These are phyloP conservation scores for Aspergillus costaricaensis DNA, from an alignment of 2,329 filamentous ascomycete genomes.

Conservation along the genomic window DNA sequence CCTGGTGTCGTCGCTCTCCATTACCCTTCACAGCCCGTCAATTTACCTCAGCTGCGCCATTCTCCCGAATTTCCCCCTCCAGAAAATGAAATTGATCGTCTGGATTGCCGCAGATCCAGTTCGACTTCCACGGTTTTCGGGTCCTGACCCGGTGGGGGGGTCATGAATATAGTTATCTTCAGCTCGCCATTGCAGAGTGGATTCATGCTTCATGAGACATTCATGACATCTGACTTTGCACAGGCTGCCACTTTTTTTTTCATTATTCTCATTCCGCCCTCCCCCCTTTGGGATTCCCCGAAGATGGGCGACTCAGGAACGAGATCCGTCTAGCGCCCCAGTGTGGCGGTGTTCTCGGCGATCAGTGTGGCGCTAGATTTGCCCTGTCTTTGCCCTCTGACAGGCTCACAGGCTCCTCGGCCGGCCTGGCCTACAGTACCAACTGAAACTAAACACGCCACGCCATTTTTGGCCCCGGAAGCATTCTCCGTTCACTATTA, in stretches of 20 bases:
- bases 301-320: neutral
- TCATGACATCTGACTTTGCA: neutral
- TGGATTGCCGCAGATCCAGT: neutral
- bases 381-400: neutral
- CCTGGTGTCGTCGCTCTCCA: neutral
- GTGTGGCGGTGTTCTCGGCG: neutral
- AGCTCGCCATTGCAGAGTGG: slow-evolving; percentile 1
- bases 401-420: neutral
- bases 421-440: neutral
- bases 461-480: neutral
- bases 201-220: neutral
- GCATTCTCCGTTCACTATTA: neutral
- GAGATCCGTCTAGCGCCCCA: neutral
- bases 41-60: neutral
- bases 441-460: neutral
- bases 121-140: neutral
- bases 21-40: neutral
- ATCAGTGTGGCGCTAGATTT: neutral
- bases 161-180: neutral
- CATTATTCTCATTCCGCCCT: neutral
- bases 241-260: neutral
- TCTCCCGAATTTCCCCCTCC: neutral
- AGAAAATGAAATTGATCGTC: neutral
- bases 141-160: neutral
- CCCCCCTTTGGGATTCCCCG: neutral